Base-by-base conservation (phyloP, 257 asterid species). In the Petunia axillaris region DNA sequence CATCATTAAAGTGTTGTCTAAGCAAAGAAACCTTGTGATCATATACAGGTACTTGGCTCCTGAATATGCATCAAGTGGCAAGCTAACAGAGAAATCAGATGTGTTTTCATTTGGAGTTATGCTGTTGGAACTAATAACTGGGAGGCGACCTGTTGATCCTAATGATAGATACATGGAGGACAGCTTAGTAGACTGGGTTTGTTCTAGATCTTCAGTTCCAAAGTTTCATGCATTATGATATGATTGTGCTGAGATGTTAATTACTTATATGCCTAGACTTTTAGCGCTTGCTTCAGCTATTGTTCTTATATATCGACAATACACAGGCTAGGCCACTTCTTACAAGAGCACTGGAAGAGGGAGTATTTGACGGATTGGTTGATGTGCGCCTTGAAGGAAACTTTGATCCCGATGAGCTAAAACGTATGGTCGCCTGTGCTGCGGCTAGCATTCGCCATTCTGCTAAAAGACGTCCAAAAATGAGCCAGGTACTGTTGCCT, bases 21-120 rank as follows among this genome's bases (percentile, higher is more conserved):
- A 71, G 77, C 43, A 10, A 71, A 11, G 48, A 48, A 11, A 52
- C 44, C 11, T 63, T 36, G 68, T 63, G 37, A 63, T 15, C 4
- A 39, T 4, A 38, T 38, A 67, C 83, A 94, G 98, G 87, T 95
- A 95, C 85, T 40, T 93, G 50, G 99, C 99, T 68, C 99, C 99
- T 1, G 98, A 95, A 80, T 95, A 95, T 80, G 99, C 98, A 82
- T 92, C 99, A 9, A 95, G 98, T 64, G 98, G 99, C 13, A 95
- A 91, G 87, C 84, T 93, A 68, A 82, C 96, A 0, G 97, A 95
- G 55, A 95, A 95, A 74, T 95, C 99, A 0, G 99, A 95, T 64
- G 98, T 93, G 39, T 93, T 93, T 86, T 95, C 99, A 75, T 95
- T 88, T 50, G 99, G 99, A 10, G 98, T 95, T 48, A 93, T 95